Conservation (phyloP, 2,329 filamentous ascomycete genomes). For the Paecilomyces sp. region DNA sequence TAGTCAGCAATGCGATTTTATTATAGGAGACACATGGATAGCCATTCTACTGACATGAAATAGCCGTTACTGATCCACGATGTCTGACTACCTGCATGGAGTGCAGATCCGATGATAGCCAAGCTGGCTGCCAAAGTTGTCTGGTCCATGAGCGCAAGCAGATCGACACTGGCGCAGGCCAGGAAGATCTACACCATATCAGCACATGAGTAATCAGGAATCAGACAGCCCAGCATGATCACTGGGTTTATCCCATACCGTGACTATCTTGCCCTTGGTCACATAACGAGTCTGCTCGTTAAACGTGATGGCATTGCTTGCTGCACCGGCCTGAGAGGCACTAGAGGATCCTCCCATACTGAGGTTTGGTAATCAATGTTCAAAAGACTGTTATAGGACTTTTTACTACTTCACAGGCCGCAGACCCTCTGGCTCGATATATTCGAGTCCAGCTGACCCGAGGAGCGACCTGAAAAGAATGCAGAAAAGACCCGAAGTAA, state of each 20-base stretch:
- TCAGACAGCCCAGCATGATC: neutral
- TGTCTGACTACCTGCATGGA: conserved; percentile 43
- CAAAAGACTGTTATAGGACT: neutral
- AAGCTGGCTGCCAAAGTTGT: conserved; percentile 51
- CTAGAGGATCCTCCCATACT: neutral
- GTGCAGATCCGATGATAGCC: conserved; percentile 46
- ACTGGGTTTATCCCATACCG: conserved; percentile 23
- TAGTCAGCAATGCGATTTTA: conserved; percentile 53
- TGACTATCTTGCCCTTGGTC: conserved; percentile 44
- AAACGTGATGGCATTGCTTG: conserved; percentile 27
- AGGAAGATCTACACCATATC: conserved; percentile 46
- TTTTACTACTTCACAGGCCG: neutral
- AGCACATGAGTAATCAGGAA: neutral
- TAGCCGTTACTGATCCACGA: conserved; percentile 52
- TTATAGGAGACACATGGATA: conserved; percentile 60
- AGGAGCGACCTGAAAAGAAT: neutral
- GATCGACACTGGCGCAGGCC: conserved; percentile 49
- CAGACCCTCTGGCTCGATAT: neutral
- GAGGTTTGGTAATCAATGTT: neutral
- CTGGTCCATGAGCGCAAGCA: conserved; percentile 52
- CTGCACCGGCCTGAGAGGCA: neutral
- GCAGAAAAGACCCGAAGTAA: neutral
- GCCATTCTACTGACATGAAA: conserved; percentile 57
- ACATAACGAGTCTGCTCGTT: conserved; percentile 54
- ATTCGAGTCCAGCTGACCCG: neutral